Conservation (phyloP, 1,139 yeast genomes). For the Kluyveromyces sp. region DNA sequence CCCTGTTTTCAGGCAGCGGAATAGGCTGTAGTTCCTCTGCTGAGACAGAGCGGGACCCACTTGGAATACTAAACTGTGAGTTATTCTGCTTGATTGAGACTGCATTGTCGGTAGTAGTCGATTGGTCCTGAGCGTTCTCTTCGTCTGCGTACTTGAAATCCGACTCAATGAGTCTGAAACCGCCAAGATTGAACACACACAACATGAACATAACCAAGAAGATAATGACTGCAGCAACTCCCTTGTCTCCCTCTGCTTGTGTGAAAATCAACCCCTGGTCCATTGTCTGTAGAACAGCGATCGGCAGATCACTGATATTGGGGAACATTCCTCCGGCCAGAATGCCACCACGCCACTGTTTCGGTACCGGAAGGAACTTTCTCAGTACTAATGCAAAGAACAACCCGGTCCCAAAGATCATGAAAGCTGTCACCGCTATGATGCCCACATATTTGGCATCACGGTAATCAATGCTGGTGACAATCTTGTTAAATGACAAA, state of each 20-base stretch:
- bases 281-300: constrained; percentile 81
- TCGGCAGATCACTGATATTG: constrained; percentile 80
- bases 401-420: constrained; percentile 30
- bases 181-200: constrained; percentile 71
- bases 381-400: constrained; percentile 28
- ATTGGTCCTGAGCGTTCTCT: constrained; percentile 17
- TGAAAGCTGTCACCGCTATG: constrained; percentile 41
- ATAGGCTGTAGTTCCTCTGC: neutral
- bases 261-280: constrained; percentile 56
- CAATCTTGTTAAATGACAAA: constrained; percentile 71
- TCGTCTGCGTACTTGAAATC: constrained; percentile 46
- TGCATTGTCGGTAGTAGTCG: neutral
- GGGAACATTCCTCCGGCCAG: constrained; percentile 72
- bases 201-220: constrained; percentile 66
- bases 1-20: neutral
- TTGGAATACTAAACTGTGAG: constrained; percentile 5
- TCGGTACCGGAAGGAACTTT: constrained; percentile 46
- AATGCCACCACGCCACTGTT: constrained; percentile 77
- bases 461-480: constrained; percentile 58
- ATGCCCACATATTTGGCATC: constrained; percentile 78
- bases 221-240: constrained; percentile 81
- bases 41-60: neutral
- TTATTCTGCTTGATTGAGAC: neutral
- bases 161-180: constrained; percentile 59
- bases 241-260: constrained; percentile 55